Conservation (phyloP, 1,284 basidiomycete genomes). For the Athelia sp. region DNA sequence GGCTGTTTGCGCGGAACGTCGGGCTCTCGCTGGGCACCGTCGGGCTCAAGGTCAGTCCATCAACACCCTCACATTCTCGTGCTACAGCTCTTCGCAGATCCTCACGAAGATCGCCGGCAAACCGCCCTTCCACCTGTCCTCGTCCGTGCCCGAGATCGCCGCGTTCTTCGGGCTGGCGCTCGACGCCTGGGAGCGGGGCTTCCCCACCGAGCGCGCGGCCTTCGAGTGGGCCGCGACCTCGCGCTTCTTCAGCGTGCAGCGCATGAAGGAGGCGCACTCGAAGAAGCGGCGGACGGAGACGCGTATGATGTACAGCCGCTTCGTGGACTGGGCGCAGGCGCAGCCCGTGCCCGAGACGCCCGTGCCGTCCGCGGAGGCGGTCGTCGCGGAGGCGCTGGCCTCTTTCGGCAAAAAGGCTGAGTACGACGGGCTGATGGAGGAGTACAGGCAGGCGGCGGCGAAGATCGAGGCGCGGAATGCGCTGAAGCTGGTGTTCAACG, state of each 20-base stretch:
- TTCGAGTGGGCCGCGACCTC: slow-evolving; percentile 55
- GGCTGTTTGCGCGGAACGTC: slow-evolving; percentile 42
- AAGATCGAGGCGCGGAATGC: not conserved
- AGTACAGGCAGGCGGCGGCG: not conserved
- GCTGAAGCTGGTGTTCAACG: not conserved
- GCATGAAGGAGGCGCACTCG: slow-evolving; percentile 9
- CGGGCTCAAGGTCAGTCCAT: slow-evolving; percentile 55
- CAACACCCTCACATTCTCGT: too few relatives aligned
- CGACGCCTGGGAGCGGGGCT: slow-evolving; percentile 46
- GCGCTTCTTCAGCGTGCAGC: slow-evolving; percentile 41
- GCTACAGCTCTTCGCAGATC: slow-evolving; percentile 31
- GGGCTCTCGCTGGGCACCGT: slow-evolving; percentile 45
- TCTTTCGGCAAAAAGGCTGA: not conserved
- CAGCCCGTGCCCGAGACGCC: not conserved
- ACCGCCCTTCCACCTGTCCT: slow-evolving; percentile 35
- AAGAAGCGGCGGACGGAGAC: not conserved
- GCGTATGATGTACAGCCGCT: not conserved
- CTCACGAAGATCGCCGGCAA: slow-evolving; percentile 26
- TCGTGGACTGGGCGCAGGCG: not conserved
- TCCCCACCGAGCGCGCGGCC: slow-evolving; percentile 42
- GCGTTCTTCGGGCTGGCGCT: slow-evolving; percentile 53
- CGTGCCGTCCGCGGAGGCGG: not conserved
- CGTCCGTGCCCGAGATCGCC: slow-evolving; percentile 42
- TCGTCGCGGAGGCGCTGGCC: not conserved
- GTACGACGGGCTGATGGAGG: not conserved